Conservation (phyloP, 2,329 filamentous ascomycete genomes). For the Fusarium sp. region DNA sequence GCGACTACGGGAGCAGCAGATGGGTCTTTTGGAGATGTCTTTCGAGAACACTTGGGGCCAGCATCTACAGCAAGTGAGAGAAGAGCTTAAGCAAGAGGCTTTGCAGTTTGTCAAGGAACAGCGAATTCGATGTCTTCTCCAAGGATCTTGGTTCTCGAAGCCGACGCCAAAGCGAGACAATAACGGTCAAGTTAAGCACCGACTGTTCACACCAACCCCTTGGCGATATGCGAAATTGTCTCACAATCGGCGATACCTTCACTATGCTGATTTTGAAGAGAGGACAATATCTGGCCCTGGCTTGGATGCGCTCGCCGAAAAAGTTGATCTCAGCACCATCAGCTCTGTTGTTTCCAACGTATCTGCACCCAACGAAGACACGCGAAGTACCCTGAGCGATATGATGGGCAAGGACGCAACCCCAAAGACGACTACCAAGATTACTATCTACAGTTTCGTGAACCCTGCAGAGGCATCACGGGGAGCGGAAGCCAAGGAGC, state of each 20-base stretch:
- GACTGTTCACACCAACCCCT: slow-evolving; percentile 64
- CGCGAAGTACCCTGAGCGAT: slow-evolving; percentile 58
- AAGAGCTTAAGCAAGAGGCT: slow-evolving; percentile 90
- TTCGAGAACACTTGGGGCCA: slow-evolving; percentile 97
- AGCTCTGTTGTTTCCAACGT: slow-evolving; percentile 96
- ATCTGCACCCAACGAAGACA: slow-evolving; percentile 71
- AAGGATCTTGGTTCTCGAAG: slow-evolving; percentile 87
- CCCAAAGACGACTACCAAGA: slow-evolving; percentile 77
- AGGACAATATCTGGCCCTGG: slow-evolving; percentile 74
- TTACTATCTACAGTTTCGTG: slow-evolving; percentile 86
- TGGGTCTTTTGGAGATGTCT: slow-evolving; percentile 89
- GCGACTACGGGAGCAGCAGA: slow-evolving; percentile 85
- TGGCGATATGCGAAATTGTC: slow-evolving; percentile 91
- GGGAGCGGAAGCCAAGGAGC: slow-evolving; percentile 66
- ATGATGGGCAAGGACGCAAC: slow-evolving; percentile 56
- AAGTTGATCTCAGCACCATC: slow-evolving; percentile 87
- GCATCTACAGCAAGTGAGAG: slow-evolving; percentile 88
- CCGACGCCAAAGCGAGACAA: slow-evolving; percentile 57
- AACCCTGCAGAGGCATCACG: slow-evolving; percentile 55
- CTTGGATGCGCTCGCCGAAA: slow-evolving; percentile 80
- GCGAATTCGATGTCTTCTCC: slow-evolving; percentile 86
- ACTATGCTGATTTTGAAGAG: slow-evolving; percentile 86
- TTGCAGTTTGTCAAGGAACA: slow-evolving; percentile 98
- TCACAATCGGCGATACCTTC: slow-evolving; percentile 89
- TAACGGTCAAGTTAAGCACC: slow-evolving; percentile 51